phyloP scores from a whole-genome alignment of 2,329 filamentous ascomycete genomes.

The Trichoderma oligosporum region DNA sequence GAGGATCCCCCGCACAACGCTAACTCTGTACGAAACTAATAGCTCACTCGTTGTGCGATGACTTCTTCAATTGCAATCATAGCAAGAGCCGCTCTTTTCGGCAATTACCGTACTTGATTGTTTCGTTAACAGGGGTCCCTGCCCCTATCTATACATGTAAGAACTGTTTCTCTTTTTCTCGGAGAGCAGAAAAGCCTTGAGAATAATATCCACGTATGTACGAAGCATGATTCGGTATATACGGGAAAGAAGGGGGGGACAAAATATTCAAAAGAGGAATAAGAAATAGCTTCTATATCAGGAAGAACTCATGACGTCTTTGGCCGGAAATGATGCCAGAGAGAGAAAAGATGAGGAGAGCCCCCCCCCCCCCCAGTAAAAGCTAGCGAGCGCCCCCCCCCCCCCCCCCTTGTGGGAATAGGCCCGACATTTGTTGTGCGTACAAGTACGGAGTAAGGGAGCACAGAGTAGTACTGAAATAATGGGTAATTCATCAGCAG shows the following conservation, averaged over 20 bases:
- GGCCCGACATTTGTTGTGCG: background rate
- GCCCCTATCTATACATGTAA: too few species aligned
- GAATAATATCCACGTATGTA: too few species aligned
- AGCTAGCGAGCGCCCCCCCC: background rate
- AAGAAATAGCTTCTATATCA: background rate
- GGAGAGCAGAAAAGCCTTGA: too few species aligned
- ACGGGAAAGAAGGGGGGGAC: too few species aligned
- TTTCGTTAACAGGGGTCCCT: background rate
- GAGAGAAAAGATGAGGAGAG: background rate
- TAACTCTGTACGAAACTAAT: background rate
- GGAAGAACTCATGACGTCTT: background rate
- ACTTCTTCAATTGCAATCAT: background rate
- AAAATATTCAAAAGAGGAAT: background rate
- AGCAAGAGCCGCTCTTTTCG: background rate
- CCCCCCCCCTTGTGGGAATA: background rate
- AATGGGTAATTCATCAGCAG: background rate
- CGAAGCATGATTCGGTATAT: too few species aligned
- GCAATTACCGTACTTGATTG: background rate
- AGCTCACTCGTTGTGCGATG: background rate
- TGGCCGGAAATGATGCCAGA: conserved; percentile 4
- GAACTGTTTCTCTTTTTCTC: too few species aligned
- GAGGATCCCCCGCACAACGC: conserved; percentile 8
- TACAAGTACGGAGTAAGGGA: background rate
- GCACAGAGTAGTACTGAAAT: background rate
- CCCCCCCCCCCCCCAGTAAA: background rate